These are phyloP conservation scores for Pichia sp. DNA, from an alignment of 1,139 yeast species.

Conservation along the genomic window DNA sequence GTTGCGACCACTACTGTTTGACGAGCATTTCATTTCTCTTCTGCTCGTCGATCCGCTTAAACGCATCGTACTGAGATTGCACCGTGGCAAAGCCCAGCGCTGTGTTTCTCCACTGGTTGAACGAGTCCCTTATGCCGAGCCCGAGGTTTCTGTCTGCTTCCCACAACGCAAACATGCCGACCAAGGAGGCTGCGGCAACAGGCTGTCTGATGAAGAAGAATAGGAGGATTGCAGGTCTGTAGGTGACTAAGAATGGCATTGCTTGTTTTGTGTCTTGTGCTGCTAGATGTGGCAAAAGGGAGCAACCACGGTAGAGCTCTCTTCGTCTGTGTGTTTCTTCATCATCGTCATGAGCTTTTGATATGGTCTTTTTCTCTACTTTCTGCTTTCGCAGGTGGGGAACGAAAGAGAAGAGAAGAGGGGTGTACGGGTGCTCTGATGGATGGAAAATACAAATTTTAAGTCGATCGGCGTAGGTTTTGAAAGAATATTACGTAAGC, in stretches of 20 bases:
- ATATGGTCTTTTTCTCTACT: too few species aligned
- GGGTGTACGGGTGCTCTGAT: too few species aligned
- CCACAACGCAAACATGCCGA: constrained; percentile 32
- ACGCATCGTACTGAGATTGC: constrained; percentile 27
- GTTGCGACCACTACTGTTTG: constrained; percentile 11
- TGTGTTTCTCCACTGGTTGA: constrained; percentile 27
- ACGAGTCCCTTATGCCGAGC: constrained; percentile 29
- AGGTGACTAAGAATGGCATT: constrained; percentile 30
- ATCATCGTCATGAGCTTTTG: too few species aligned
- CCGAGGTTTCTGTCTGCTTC: constrained; percentile 33
- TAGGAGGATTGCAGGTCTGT: constrained; percentile 33
- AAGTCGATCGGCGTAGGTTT: too few species aligned
- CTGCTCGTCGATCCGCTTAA: constrained; percentile 30
- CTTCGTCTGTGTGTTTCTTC: too few species aligned
- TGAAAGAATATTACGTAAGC: too few species aligned
- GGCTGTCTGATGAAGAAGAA: constrained; percentile 35
- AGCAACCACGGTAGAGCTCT: neutral
- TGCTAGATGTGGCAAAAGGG: neutral
- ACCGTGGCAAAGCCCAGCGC: constrained; percentile 32
- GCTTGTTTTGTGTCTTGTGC: constrained; percentile 2
- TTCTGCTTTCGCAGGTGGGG: too few species aligned
- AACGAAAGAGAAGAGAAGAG: too few species aligned
- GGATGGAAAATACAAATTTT: too few species aligned
- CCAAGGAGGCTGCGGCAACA: constrained; percentile 31
- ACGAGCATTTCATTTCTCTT: constrained; percentile 26